Conservation (phyloP, 768 basidiomycete genomes). For the Pulveroboletus sp. region DNA sequence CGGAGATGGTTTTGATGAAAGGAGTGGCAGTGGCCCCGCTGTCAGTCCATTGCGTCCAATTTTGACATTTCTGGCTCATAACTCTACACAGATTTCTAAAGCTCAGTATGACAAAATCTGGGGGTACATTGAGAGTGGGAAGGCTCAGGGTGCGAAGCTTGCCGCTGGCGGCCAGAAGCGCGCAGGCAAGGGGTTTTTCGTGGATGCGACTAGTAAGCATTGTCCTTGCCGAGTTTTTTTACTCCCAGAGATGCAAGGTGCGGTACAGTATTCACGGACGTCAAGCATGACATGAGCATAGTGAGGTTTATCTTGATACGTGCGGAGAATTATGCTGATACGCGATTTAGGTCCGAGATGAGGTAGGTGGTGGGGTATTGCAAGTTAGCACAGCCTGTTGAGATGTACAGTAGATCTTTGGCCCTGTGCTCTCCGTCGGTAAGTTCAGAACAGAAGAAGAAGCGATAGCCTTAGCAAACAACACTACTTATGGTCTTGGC, state of each 20-base stretch:
- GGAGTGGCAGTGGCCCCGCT: slow-evolving; percentile 75
- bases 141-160: slow-evolving; percentile 74
- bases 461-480: slow-evolving; percentile 79
- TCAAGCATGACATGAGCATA: slow-evolving; percentile 79
- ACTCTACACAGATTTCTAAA: slow-evolving; percentile 62
- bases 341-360: slow-evolving; percentile 26
- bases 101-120: slow-evolving; percentile 82
- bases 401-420: slow-evolving; percentile 67
- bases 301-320: slow-evolving; percentile 39
- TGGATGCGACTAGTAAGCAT: slow-evolving; percentile 80
- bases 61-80: slow-evolving; percentile 6
- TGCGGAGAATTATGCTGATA: slow-evolving; percentile 20
- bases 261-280: slow-evolving; percentile 70
- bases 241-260: slow-evolving; percentile 4
- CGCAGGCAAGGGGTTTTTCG: slow-evolving; percentile 74
- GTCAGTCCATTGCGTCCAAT: slow-evolving; percentile 40
- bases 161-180: slow-evolving; percentile 79
- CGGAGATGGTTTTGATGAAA: slow-evolving; percentile 77
- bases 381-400: slow-evolving; percentile 5
- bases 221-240: slow-evolving; percentile 7
- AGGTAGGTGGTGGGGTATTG: slow-evolving; percentile 19
- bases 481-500: slow-evolving; percentile 86
- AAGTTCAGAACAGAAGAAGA: slow-evolving; percentile 86
- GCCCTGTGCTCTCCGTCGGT: slow-evolving; percentile 83
- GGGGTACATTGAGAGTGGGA: slow-evolving; percentile 84